phyloP scores from a whole-genome alignment of 192 early-diverging fungal species.

The Backusella macrospora region DNA sequence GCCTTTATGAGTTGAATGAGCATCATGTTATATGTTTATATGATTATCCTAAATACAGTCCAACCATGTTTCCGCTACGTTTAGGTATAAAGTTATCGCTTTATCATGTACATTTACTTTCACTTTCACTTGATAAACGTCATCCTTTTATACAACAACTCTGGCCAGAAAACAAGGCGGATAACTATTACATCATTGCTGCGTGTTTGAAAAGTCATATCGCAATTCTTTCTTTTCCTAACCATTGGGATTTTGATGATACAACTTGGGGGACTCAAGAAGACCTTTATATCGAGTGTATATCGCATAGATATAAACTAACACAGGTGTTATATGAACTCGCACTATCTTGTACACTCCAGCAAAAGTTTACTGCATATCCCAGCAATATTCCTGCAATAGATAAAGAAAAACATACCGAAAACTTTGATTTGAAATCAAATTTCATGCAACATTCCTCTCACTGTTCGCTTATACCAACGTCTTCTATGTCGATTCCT shows the following conservation, averaged over 20 bases:
- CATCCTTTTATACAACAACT: background rate
- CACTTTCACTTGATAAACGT: background rate
- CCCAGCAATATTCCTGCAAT: background rate
- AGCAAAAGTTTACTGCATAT: background rate
- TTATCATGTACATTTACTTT: background rate
- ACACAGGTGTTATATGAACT: background rate
- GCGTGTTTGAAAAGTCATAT: background rate
- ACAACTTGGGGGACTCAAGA: conserved; percentile 6
- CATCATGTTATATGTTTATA: background rate
- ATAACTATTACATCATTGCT: background rate
- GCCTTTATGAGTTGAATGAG: background rate
- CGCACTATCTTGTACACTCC: background rate
- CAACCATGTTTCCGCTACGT: background rate
- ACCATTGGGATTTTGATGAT: conserved; percentile 1
- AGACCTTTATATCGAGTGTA: conserved; percentile 1
- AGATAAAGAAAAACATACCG: background rate
- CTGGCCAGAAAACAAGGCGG: background rate
- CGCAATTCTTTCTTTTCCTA: background rate
- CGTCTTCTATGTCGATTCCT: background rate
- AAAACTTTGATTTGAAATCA: background rate
- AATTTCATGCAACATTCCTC: background rate
- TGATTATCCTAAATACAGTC: background rate
- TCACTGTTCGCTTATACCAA: background rate
- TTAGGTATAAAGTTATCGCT: background rate
- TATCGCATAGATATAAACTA: background rate